Base-by-base conservation (phyloP, 1,139 yeast genomes). In the Saccharomyces pastorianus region DNA sequence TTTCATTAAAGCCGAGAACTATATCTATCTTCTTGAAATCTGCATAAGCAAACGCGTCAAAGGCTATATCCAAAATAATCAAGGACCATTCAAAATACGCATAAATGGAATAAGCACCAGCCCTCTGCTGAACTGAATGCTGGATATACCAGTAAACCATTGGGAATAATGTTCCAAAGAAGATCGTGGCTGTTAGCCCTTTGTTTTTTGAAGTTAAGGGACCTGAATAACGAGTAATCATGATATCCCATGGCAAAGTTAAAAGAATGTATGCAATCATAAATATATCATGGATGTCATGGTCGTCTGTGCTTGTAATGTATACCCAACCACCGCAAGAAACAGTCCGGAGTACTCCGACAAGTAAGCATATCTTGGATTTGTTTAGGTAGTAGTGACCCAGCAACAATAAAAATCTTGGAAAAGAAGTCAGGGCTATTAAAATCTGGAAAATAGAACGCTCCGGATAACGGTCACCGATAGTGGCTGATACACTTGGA, bases 251-350 rank as follows among this genome's bases (percentile, higher is more conserved):
- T 3, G 99, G 99, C 47, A 91, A 76, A 1, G 98, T 91, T 62
- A 93, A 77, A 1, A 90, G 79, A 58, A 93, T 85, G 72, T 93
- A 93, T 38, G 85, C 70, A 60, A 93, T 89, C 99, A 93, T 93
- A 70, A 91, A 91, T 53, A 93, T 83, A 66, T 93, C 98, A 69
- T 93, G 99, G 76, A 86, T 85, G 71, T 91, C 96, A 65, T 91
- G 99, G 68, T 93, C 96, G 69, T 93, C 99, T 0, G 98, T 89
- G 8, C 96, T 88, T 1, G 99, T 93, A 60, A 93, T 86, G 67
- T 93, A 93, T 14, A 95, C 96, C 98, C 98, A 93, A 11, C 98
- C 99, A 63, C 99, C 99, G 66, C 99, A 93, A 1, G 96, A 85
- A 55, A 93, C 80, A 0, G 99, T 93, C 71, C 99, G 81, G 23